Evolutionary conservation across 257 asterid species (phyloP), one percentile per base, ranked within the genome.

Genomic region (Solanum medicagineum): DNA sequence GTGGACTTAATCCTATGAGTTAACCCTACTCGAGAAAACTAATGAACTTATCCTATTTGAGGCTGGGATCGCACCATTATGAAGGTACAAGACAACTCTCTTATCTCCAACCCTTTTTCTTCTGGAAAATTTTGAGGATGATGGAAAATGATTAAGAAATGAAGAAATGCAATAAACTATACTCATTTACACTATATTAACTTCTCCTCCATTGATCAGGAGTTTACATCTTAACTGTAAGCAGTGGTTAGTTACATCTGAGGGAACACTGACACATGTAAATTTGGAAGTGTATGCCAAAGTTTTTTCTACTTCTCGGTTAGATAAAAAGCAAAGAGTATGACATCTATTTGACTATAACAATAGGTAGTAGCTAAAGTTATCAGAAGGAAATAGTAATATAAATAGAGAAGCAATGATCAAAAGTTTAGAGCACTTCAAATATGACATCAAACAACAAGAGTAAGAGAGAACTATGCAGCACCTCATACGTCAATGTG

Each of bases 401-500:
- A 6, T 55, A 81, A 19, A 81, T 6, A 40, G 36, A 36, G 20
- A 55, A 13, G 29, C 68, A 54, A 7, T 10, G 26, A 44, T 81
- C 6, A 56, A 57, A 81, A 36, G 51, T 40, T 2, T 11, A 29
- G 45, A 53, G 45, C 60, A 80, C 22, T 53, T 80, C 65, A 53
- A 69, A 14, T 79, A 80, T 70, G 54, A 44, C 7, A 45, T 73
- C 20, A 57, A 54, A 0, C 20, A 81, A 57, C 36, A 36, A 40
- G 40, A 57, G 11, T 15, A 81, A 59, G 70, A 81, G 53, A 6
- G n/a, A 81, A 36, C 55, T 14, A 45, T 80, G 59, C 19, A 85
- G 84, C 75, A 94, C 97, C 98, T 94, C 98, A 77, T 94, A 94
- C 8, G 97, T 94, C 88, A 93, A 87, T 49, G 97, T 93, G 63